phyloP scores from a whole-genome alignment of 2,329 filamentous ascomycete species.

The Talaromyces rugulosus region DNA sequence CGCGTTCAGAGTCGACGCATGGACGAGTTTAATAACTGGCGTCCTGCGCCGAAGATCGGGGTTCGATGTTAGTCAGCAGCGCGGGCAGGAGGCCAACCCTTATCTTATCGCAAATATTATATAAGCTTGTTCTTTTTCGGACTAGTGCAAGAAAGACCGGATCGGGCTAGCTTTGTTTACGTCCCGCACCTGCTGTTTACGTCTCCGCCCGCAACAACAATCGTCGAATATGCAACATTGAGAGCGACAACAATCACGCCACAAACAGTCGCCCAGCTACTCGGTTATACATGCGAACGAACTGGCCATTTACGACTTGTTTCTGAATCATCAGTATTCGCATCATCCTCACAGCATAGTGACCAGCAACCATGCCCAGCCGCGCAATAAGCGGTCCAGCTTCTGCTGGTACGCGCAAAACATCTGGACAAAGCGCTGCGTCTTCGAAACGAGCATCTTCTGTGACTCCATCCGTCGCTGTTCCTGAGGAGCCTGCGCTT shows the following conservation, averaged over 20 bases:
- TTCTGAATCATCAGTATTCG: neutral
- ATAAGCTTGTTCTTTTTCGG: neutral
- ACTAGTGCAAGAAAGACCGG: neutral
- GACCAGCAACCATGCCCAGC: constrained; percentile 31
- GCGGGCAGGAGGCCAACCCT: constrained; percentile 27
- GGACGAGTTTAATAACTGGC: constrained; percentile 3
- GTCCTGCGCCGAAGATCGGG: constrained; percentile 20
- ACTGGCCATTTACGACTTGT: neutral
- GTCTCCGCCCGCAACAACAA: constrained; percentile 11
- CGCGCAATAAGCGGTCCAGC: constrained; percentile 37
- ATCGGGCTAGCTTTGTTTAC: constrained; percentile 21
- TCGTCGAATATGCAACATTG: neutral
- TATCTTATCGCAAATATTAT: constrained; percentile 24
- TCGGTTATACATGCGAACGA: neutral
- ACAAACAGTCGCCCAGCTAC: neutral
- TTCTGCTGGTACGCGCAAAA: constrained; percentile 33
- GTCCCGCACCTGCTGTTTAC: constrained; percentile 37
- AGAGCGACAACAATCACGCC: neutral
- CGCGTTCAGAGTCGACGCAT: neutral
- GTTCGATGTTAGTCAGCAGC: constrained; percentile 16
- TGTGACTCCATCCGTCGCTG: constrained; percentile 33
- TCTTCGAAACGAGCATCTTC: constrained; percentile 77
- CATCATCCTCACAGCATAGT: neutral
- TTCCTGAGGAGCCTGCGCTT: constrained; percentile 60
- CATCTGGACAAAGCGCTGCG: constrained; percentile 64